A percentile compares a stretch with the other conserved stretches of the same genome.
phyloP scores from a whole-genome alignment of 192 early-diverging fungal species.

The Chytriomyces confervae region DNA sequence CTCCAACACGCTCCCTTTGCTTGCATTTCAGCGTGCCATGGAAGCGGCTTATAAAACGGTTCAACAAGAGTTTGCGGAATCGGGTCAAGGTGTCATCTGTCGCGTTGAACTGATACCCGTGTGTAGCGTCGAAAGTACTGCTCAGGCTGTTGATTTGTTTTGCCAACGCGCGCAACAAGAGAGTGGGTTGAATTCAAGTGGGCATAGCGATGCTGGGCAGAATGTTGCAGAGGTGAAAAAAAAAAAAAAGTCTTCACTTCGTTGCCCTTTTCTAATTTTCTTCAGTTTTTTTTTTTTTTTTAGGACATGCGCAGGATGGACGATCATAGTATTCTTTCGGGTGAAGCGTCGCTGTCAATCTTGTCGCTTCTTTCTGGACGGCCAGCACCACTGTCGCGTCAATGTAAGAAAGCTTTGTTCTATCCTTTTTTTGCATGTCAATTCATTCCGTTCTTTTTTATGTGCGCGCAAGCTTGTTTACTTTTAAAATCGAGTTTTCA shows the following conservation, averaged over 20 bases:
- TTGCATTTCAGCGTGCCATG: constrained; percentile 8
- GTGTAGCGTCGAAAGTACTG: background rate
- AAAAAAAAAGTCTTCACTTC: background rate
- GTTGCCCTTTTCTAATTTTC: too few relatives aligned
- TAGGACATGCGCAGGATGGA: background rate
- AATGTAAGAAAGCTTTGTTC: background rate
- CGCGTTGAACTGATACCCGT: background rate
- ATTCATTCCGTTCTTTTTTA: background rate
- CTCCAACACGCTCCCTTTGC: constrained; percentile 5
- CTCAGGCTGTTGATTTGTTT: background rate
- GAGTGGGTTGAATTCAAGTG: background rate
- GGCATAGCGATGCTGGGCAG: background rate
- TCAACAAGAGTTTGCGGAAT: background rate
- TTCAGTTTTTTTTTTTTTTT: background rate
- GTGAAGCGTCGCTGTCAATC: background rate
- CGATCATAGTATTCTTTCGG: background rate
- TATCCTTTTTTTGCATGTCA: background rate
- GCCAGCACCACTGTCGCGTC: constrained; percentile 10
- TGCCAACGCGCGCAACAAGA: background rate
- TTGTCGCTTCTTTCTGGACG: background rate
- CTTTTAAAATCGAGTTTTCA: background rate
- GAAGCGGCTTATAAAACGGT: background rate
- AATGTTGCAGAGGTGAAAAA: background rate
- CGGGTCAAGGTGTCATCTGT: background rate
- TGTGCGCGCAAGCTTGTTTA: background rate